Percentiles rank a stretch among this genome's conserved stretches.
Conservation (phyloP, 495 filamentous ascomycete genomes). For the Chaetomium cochliodes region DNA sequence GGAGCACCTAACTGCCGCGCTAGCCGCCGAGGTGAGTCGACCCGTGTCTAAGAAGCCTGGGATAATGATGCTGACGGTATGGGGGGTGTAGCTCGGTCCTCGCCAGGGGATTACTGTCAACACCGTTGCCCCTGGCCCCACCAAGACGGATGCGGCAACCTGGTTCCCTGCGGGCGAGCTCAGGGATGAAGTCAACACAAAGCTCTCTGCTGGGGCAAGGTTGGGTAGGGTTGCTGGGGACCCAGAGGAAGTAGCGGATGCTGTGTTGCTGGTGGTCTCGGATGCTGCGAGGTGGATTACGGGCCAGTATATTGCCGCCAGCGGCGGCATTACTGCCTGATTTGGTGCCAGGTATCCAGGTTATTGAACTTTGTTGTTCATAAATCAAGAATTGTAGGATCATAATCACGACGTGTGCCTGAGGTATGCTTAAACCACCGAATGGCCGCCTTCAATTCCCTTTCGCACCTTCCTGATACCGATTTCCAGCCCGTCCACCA, state of each 20-base stretch:
- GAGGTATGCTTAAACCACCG: too few species aligned
- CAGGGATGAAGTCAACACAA: background rate
- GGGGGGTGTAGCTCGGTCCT: background rate
- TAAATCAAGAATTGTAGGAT: background rate
- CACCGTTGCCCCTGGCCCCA: constrained; percentile 5
- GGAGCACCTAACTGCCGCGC: constrained; percentile 4
- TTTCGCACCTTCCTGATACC: too few species aligned
- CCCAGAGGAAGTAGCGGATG: background rate
- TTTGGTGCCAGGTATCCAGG: too few species aligned
- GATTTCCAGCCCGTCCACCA: too few species aligned
- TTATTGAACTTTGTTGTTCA: too few species aligned
- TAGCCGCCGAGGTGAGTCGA: constrained; percentile 1
- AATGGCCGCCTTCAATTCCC: too few species aligned
- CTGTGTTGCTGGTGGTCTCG: constrained; percentile 9
- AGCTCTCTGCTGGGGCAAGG: background rate
- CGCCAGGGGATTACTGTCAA: constrained; percentile 7
- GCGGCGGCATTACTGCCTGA: background rate
- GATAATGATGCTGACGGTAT: background rate
- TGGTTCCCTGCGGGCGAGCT: background rate
- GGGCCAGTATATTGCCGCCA: constrained; percentile 9
- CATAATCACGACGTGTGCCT: too few species aligned
- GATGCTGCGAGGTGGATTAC: constrained; percentile 10
- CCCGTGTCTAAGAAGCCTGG: background rate
- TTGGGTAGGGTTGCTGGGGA: background rate
- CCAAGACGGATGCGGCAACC: background rate